Evolutionary conservation across 495 filamentous ascomycete species (phyloP), one percentile per base, ranked within the genome.

Genomic region (Penicillium coprophilum): DNA sequence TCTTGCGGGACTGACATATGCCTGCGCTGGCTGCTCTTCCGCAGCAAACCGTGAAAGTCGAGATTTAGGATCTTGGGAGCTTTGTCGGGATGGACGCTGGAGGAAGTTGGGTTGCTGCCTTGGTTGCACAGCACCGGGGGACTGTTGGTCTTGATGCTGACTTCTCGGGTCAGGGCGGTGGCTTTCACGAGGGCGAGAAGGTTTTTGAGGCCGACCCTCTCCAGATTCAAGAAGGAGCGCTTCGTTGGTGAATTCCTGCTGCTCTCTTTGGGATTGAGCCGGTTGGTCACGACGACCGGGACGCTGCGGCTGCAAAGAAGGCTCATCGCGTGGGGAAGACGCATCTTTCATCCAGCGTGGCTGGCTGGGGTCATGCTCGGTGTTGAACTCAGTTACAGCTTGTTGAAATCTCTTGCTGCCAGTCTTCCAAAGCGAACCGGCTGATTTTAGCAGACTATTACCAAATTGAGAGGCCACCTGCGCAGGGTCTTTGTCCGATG

Each of bases 351-450:
- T 96, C 94, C 94, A 98, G 62, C 90, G 93, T 1, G 94, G 94
- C 65, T 96, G 90, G 64, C 68, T 90, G 2, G 89, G 77, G 67
- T 96, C 94, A 27, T 84, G 80, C n/a, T 89, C 87, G 2, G 80
- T 69, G 61, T 96, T 92, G 58, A 97, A 87, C 19, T 98, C 94
- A 15, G 90, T 84, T 13, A 98, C 90, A 13, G 91, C 94, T 68
- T 91, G 91, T 64, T 96, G 92, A n/a, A 97, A 85, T 66, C 89
- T 93, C 71, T 96, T 97, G 61, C 89, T 91, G 3, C 92, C 87
- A 6, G 86, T 87, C 69, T 96, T 98, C 94, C 94, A 98, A 3
- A 97, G 69, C 3, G 87, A 89, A 60, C 91, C 92, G 1, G 95
- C 94, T n/a, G 91, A 90, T 66, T 97, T 97, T 65, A 96, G 82